Percentiles rank a stretch among this genome's conserved stretches.
Evolutionary conservation across 2,329 filamentous ascomycete genomes (phyloP).

Genomic region (Phaeosphaeriaceae sp.): DNA sequence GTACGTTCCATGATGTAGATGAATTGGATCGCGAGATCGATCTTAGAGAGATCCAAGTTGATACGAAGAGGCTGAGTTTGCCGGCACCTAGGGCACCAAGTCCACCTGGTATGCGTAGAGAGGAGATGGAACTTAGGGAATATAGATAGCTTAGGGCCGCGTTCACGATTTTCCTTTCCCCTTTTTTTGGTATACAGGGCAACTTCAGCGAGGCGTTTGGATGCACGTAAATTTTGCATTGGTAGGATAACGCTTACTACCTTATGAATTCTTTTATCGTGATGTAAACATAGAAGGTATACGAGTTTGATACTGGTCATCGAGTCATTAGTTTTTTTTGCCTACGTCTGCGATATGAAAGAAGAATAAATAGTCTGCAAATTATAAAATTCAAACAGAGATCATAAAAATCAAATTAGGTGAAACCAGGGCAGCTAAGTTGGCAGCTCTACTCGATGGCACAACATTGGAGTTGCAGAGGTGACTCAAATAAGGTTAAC

Average conservation of each 20-base stretch:
- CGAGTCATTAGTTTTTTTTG: neutral
- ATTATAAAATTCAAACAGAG: too few species aligned
- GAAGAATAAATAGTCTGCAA: too few species aligned
- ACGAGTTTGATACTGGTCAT: neutral
- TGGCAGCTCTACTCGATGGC: too few species aligned
- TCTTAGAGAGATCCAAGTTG: slow-evolving; percentile 34
- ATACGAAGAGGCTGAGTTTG: slow-evolving; percentile 25
- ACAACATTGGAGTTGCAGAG: too few species aligned
- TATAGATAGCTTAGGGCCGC: slow-evolving; percentile 14
- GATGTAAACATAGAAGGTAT: slow-evolving; percentile 5
- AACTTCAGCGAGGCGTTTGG: slow-evolving; percentile 10
- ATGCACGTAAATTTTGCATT: neutral
- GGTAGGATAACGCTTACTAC: neutral
- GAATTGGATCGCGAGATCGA: slow-evolving; percentile 44
- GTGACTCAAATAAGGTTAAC: too few species aligned
- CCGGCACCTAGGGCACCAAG: slow-evolving; percentile 23
- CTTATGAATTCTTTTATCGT: neutral
- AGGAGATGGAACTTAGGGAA: slow-evolving; percentile 18
- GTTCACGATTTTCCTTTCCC: neutral
- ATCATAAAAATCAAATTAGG: too few species aligned
- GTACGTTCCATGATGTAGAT: slow-evolving; percentile 38
- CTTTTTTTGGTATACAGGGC: neutral
- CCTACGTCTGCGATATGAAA: neutral
- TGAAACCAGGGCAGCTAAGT: too few species aligned
- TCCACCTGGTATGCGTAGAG: slow-evolving; percentile 19